Evolutionary conservation across 805 yeast genomes (phyloP), one percentile per base, ranked within the genome.

Genomic region (Candida railenensis): DNA sequence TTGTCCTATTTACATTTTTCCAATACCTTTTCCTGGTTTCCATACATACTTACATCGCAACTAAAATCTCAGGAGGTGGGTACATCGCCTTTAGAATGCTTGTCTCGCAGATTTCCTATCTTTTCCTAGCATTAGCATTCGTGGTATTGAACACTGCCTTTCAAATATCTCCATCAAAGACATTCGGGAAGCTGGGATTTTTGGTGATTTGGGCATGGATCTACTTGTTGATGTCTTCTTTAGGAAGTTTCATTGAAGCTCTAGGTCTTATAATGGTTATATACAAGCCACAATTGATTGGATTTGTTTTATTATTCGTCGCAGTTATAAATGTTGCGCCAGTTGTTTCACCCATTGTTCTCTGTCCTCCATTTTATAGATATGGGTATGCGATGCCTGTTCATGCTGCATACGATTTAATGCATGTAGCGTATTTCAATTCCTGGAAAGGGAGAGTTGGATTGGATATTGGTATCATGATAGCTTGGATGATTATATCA

Each of bases 361-460:
- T 64, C 16, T 56, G 60, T 47, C 69, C 69, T 1, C 36, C 18
- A 8, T 62, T 64, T 50, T 64, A 58, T 46, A 43, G 64, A 11
- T 64, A 63, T 45, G 66, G 66, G 3, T 59, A 63, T 48, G 68
- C 62, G 11, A 55, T 61, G 22, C 69, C 69, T 1, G 57, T 60
- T 5, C 46, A 52, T 34, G 55, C 58, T 39, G 55, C 68, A 1
- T 66, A 67, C 48, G 60, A 61, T 20, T 52, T 64, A 37, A 47
- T 66, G 48, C 65, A 63, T 28, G 66, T 63, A 9, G 69, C 63
- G 1, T 65, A 57, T 41, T 66, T 66, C 45, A 45, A 67, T 48
- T 45, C 65, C 3, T 67, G 64, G 62, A 67, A 67, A 50, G 72
- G 72, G 2, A 43, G 58, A 33, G 50, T 67, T 54, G 71, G 71